phyloP scores from a whole-genome alignment of 2,329 filamentous ascomycete species.

The Penicillium crustosum region DNA sequence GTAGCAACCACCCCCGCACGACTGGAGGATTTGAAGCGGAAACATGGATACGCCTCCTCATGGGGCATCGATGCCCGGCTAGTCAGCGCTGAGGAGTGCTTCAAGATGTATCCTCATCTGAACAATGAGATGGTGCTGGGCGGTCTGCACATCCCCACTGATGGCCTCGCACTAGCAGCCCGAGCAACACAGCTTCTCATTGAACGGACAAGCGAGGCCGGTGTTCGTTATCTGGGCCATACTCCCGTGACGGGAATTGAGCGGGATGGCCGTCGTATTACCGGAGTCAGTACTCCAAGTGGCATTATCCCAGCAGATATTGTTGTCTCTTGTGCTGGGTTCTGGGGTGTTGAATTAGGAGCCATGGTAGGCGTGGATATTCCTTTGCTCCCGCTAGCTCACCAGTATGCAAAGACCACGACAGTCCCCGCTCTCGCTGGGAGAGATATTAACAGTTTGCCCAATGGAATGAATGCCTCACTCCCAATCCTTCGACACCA shows the following conservation, averaged over 20 bases:
- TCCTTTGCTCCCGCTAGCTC: slow-evolving; percentile 60
- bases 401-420: slow-evolving; percentile 65
- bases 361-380: slow-evolving; percentile 60
- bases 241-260: slow-evolving; percentile 61
- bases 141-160: slow-evolving; percentile 60
- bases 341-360: slow-evolving; percentile 66
- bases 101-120: slow-evolving; percentile 55
- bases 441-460: slow-evolving; percentile 45
- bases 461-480: slow-evolving; percentile 50
- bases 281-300: slow-evolving; percentile 54
- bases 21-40: slow-evolving; percentile 62
- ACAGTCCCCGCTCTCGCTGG: slow-evolving; percentile 48
- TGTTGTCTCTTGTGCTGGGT: slow-evolving; percentile 62
- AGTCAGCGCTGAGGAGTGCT: slow-evolving; percentile 54
- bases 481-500: slow-evolving; percentile 63
- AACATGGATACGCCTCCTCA: slow-evolving; percentile 60
- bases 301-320: slow-evolving; percentile 59
- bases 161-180: slow-evolving; percentile 62
- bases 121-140: slow-evolving; percentile 56
- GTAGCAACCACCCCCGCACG: slow-evolving; percentile 61
- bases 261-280: slow-evolving; percentile 51
- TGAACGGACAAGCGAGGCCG: slow-evolving; percentile 56
- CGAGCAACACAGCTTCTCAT: slow-evolving; percentile 63
- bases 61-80: slow-evolving; percentile 61
- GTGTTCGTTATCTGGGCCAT: slow-evolving; percentile 57